phyloP scores from a whole-genome alignment of 2,329 filamentous ascomycete genomes.

The Exophiala mesophila region DNA sequence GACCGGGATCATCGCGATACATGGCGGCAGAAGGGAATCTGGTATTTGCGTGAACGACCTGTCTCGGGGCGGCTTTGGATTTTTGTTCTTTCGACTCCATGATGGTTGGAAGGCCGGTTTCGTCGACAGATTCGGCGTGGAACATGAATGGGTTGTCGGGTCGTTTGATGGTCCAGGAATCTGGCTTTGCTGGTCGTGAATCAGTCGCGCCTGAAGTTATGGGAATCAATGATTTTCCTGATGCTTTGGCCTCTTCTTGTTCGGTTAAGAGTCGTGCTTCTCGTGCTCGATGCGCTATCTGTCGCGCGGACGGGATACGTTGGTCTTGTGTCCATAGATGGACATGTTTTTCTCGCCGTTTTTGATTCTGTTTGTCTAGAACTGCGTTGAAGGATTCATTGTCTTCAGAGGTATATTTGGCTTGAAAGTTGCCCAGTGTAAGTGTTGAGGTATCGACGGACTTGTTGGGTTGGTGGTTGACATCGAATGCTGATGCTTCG shows the following conservation, averaged over 20 bases:
- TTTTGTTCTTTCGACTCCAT: constrained; percentile 63
- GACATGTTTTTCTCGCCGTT: constrained; percentile 74
- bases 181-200: constrained; percentile 69
- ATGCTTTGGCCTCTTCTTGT: constrained; percentile 53
- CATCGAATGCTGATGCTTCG: constrained; percentile 37
- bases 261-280: constrained; percentile 63
- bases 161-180: constrained; percentile 64
- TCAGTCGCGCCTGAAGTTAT: constrained; percentile 59
- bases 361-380: constrained; percentile 83
- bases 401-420: constrained; percentile 93
- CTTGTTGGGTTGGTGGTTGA: constrained; percentile 37
- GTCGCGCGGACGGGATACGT: constrained; percentile 64
- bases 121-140: constrained; percentile 41
- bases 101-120: constrained; percentile 54
- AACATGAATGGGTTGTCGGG: constrained; percentile 90
- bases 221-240: constrained; percentile 52
- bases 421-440: constrained; percentile 79
- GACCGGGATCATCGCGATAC: constrained; percentile 29
- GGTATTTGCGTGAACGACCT: constrained; percentile 78
- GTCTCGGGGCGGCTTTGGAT: constrained; percentile 70
- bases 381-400: constrained; percentile 95
- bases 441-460: constrained; percentile 66
- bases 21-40: constrained; percentile 54
- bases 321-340: constrained; percentile 81
- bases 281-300: constrained; percentile 50